Conservation (phyloP, 805 yeast species). For the Kodamaea kaohsiungensis region DNA sequence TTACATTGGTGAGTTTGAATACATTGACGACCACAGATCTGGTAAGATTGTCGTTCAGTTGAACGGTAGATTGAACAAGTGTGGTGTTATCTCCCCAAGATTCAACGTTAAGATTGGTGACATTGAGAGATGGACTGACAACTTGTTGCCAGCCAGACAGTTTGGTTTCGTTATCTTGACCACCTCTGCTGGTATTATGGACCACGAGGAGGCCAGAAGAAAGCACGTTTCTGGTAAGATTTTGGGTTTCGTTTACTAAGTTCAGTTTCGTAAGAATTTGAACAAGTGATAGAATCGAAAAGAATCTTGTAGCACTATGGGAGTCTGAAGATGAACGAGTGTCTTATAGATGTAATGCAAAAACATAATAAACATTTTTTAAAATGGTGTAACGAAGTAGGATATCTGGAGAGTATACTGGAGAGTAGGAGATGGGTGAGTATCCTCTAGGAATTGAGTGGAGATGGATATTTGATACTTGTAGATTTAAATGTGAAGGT, state of each 20-base stretch:
- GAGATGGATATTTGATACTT: too few species aligned
- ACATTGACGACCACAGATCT: slow-evolving; percentile 38
- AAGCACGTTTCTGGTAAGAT: slow-evolving; percentile 99
- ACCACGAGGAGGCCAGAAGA: slow-evolving; percentile 99
- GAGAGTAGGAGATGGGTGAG: background rate
- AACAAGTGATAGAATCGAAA: background rate
- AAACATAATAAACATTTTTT: background rate
- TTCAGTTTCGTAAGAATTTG: background rate
- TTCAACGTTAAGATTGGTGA: slow-evolving; percentile 94
- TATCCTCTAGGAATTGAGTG: too few species aligned
- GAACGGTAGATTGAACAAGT: slow-evolving; percentile 74
- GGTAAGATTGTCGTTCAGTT: slow-evolving; percentile 39
- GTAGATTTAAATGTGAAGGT: too few species aligned
- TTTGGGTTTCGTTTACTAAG: slow-evolving; percentile 94
- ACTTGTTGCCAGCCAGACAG: slow-evolving; percentile 98
- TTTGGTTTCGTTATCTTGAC: slow-evolving; percentile 97
- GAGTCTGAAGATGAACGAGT: background rate
- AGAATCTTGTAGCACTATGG: background rate
- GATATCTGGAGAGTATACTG: background rate
- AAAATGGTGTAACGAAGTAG: background rate
- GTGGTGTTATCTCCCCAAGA: slow-evolving; percentile 99
- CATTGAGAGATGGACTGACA: slow-evolving; percentile 98
- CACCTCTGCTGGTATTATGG: slow-evolving; percentile 99
- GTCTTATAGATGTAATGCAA: slow-evolving; percentile 1
- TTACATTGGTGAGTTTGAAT: slow-evolving; percentile 38